phyloP scores from a whole-genome alignment of 2,329 filamentous ascomycete species.

The Hymenoscyphus fructigenus region DNA sequence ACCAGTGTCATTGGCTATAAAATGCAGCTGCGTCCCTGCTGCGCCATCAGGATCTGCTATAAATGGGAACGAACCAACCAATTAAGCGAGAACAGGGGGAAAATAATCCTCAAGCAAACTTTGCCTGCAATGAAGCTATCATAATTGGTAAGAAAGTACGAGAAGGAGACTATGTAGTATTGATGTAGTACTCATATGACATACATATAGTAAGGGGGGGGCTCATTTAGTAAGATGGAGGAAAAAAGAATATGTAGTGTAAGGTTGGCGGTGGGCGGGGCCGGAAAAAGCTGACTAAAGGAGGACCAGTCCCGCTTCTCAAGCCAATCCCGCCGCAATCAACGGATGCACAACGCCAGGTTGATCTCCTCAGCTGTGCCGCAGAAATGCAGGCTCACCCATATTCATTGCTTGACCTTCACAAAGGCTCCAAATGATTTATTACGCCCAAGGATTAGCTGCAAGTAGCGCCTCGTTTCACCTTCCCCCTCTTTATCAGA shows the following conservation, averaged over 20 bases:
- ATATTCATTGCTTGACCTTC: background rate
- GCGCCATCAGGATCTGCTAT: constrained; percentile 1
- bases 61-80: background rate
- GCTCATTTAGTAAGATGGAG: background rate
- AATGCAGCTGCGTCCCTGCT: background rate
- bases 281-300: constrained; percentile 1
- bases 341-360: background rate
- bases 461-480: background rate
- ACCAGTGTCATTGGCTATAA: background rate
- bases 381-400: background rate
- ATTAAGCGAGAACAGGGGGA: background rate
- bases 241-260: background rate
- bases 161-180: background rate
- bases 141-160: background rate
- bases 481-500: background rate
- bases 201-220: background rate
- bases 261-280: background rate
- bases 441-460: background rate
- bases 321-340: background rate
- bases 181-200: background rate
- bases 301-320: background rate
- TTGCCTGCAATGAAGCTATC: background rate
- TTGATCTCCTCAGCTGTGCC: background rate
- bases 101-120: background rate
- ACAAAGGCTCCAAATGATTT: background rate